A percentile compares a stretch with the other conserved stretches of the same genome.
phyloP scores from a whole-genome alignment of 495 filamentous ascomycete genomes.

The Lasiosphaeria hispida region DNA sequence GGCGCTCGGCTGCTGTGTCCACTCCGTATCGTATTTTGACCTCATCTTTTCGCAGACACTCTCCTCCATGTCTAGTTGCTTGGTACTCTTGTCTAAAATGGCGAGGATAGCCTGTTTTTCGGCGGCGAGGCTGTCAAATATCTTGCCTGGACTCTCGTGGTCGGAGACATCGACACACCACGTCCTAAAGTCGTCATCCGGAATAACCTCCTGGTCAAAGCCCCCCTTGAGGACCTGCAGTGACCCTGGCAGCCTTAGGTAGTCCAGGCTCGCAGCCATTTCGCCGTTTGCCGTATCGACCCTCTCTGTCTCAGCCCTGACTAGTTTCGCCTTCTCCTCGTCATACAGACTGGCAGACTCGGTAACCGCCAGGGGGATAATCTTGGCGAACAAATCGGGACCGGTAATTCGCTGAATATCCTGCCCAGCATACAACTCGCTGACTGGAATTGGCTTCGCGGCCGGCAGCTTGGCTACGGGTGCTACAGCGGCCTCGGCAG shows the following conservation, averaged over 20 bases:
- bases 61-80: conserved; percentile 92
- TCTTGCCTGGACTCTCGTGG: conserved; percentile 66
- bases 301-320: conserved; percentile 88
- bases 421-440: conserved; percentile 93
- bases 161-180: conserved; percentile 92
- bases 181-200: conserved; percentile 84
- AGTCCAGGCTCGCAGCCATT: conserved; percentile 93
- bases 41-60: conserved; percentile 99
- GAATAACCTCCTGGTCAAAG: conserved; percentile 82
- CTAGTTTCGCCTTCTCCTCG: conserved; percentile 95
- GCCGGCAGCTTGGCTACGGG: conserved; percentile 88
- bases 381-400: conserved; percentile 94
- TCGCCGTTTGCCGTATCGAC: conserved; percentile 89
- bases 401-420: conserved; percentile 97
- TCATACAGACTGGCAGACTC: conserved; percentile 96
- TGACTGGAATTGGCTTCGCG: conserved; percentile 96
- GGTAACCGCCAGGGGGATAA: conserved; percentile 93
- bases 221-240: conserved; percentile 91
- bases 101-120: conserved; percentile 71
- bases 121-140: conserved; percentile 73
- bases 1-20: conserved; percentile 95
- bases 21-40: conserved; percentile 91
- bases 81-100: conserved; percentile 73
- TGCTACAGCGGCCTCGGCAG: conserved; percentile 74
- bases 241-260: conserved; percentile 83